These are phyloP conservation scores for Byssothecium circinans DNA, from an alignment of 2,329 filamentous ascomycete genomes.

Conservation along the genomic window DNA sequence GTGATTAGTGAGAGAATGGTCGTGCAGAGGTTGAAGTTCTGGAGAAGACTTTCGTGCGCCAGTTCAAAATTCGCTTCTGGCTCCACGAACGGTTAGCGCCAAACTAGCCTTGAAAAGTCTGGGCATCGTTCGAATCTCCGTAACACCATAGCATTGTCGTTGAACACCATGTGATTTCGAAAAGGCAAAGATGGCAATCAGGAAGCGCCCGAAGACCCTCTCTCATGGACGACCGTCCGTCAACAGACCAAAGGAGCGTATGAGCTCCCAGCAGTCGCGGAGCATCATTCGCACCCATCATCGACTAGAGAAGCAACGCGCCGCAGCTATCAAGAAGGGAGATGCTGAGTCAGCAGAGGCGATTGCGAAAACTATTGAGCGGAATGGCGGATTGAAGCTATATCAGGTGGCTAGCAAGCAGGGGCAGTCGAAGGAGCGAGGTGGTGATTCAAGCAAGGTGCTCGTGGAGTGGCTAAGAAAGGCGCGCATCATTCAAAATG, in stretches of 20 bases:
- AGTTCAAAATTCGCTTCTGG: slow-evolving; percentile 18
- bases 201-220: slow-evolving; percentile 37
- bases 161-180: slow-evolving; percentile 11
- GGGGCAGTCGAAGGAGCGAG: slow-evolving; percentile 62
- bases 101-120: slow-evolving; percentile 16
- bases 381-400: slow-evolving; percentile 60
- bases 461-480: slow-evolving; percentile 61
- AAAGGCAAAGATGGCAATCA: slow-evolving; percentile 29
- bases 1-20: slow-evolving; percentile 9
- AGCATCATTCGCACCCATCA: slow-evolving; percentile 63
- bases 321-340: slow-evolving; percentile 51
- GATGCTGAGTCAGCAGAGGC: slow-evolving; percentile 45
- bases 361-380: slow-evolving; percentile 55
- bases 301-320: slow-evolving; percentile 59
- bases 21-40: slow-evolving; percentile 22
- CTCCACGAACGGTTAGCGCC: slow-evolving; percentile 22
- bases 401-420: slow-evolving; percentile 66
- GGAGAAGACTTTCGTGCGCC: slow-evolving; percentile 14
- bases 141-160: neutral
- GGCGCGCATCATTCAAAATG: slow-evolving; percentile 21
- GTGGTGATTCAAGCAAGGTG: slow-evolving; percentile 64
- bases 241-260: slow-evolving; percentile 32
- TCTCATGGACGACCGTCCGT: slow-evolving; percentile 39
- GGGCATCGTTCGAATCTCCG: slow-evolving; percentile 12
- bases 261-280: slow-evolving; percentile 61